Base-by-base conservation (phyloP, 2,329 filamentous ascomycete genomes). In the Penicillium sp. region DNA sequence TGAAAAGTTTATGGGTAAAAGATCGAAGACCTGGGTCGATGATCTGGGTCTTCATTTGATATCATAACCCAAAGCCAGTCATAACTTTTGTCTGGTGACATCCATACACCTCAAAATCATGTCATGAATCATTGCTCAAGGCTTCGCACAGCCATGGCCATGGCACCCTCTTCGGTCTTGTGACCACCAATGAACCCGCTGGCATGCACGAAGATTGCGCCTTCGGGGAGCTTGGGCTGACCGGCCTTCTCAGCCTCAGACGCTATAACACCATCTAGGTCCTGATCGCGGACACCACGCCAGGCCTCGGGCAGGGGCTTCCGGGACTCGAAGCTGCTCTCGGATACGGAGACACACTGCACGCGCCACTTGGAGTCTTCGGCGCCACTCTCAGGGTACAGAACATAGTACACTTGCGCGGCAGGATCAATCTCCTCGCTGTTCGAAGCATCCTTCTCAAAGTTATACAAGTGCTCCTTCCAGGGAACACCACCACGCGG, bases 121-220 rank as follows among this genome's bases (percentile, higher is more conserved):
- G 13, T 31, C 33, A 20, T 44, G 47, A 47, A 25, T 44, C 47
- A 63, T 48, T 58, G 49, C 24, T 65, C 68, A 52, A 75, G 54
- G 42, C 71, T 67, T 49, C 67, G 65, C 37, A 65, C 60, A 45
- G 91, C 90, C 89, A 97, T 95, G 50, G 84, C 82, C 68, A 89
- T 80, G 24, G 84, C 91, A 27, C 93, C 93, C 54, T 95, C 89
- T 63, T 88, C 93, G 0, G 87, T 95, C 78, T 88, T 86, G 73
- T 96, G 95, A 2, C 93, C 93, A 15, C 93, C 93, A 66, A 97
- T 97, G 74, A 98, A 98, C 25, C 93, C 93, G 46, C 87, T 86
- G 3, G 91, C 91, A 68, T 98, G 93, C 27, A 96, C 87, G 68
- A 98, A 98, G 25, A 98, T 85, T 55, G 88, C 85, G 6, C 91